Conservation (phyloP, 164 flowering plant genomes). For the Chloranthus sessilifolius region DNA sequence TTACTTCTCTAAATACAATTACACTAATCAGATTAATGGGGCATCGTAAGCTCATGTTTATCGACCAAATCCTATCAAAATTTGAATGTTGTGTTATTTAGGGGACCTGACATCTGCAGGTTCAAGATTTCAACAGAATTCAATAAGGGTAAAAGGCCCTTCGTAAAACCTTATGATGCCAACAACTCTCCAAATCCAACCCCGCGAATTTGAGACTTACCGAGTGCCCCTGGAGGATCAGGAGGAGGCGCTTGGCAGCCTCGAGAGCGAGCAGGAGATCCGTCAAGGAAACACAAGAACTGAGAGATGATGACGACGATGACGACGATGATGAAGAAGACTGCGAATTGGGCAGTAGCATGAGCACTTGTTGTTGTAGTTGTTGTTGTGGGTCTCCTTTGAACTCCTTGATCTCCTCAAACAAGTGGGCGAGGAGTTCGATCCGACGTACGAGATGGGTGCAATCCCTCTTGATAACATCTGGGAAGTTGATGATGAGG, state of each 20-base stretch:
- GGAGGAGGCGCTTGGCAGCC: conserved; percentile 50
- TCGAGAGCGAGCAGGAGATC: conserved; percentile 45
- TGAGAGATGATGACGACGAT: conserved; percentile 25
- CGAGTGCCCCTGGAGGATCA: conserved; percentile 23
- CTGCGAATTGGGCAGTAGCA: conserved; percentile 2
- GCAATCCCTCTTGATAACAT: conserved; percentile 54
- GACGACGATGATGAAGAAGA: conserved; percentile 4
- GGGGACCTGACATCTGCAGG: no score
- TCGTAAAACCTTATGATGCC: no score
- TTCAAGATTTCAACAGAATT: background rate
- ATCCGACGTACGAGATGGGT: conserved; percentile 65
- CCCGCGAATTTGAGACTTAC: no score
- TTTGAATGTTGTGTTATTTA: no score
- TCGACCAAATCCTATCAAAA: no score
- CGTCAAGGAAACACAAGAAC: conserved; percentile 24
- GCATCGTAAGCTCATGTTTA: background rate
- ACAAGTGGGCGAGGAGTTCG: conserved; percentile 54
- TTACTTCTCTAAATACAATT: background rate
- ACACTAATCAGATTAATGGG: background rate
- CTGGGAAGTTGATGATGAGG: conserved; percentile 21
- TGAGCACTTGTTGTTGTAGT: no score
- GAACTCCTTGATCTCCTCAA: conserved; percentile 65
- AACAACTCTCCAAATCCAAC: no score
- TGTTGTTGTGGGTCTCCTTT: no score
- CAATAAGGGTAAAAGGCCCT: background rate